These are phyloP conservation scores for Volutella citrinella DNA, from an alignment of 2,329 filamentous ascomycete species.

Conservation along the genomic window DNA sequence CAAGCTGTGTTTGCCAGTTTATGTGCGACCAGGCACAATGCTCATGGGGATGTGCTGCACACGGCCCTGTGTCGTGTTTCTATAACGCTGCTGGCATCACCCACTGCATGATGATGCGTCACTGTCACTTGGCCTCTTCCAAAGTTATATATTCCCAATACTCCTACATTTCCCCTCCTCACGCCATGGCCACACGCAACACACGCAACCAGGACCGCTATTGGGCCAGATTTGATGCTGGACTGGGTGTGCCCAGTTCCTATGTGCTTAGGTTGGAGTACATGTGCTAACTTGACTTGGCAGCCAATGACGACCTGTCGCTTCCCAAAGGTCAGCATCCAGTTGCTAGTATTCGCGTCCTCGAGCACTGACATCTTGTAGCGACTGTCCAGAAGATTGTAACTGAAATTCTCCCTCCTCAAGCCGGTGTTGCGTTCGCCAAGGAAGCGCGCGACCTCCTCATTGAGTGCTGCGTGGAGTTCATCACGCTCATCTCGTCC, in stretches of 20 bases:
- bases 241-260: conserved; percentile 15
- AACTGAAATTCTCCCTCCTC: conserved; percentile 80
- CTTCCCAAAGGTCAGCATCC: conserved; percentile 58
- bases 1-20: no score
- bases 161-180: neutral
- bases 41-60: conserved; percentile 5
- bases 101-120: conserved; percentile 15
- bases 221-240: conserved; percentile 24
- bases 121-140: conserved; percentile 9
- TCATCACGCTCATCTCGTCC: conserved; percentile 97
- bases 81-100: no score
- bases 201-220: conserved; percentile 28
- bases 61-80: conserved; percentile 2
- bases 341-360: no score
- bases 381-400: conserved; percentile 83
- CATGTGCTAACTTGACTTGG: conserved; percentile 29
- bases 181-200: conserved; percentile 17
- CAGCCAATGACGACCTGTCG: conserved; percentile 62
- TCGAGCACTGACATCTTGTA: no score
- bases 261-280: neutral
- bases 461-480: conserved; percentile 98
- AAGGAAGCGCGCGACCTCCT: conserved; percentile 93
- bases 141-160: no score
- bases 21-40: no score
- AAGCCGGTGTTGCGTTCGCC: conserved; percentile 77